Evolutionary conservation across 2,329 filamentous ascomycete species (phyloP), one percentile per base, ranked within the genome.

Genomic region (Cryphonectria japonica): DNA sequence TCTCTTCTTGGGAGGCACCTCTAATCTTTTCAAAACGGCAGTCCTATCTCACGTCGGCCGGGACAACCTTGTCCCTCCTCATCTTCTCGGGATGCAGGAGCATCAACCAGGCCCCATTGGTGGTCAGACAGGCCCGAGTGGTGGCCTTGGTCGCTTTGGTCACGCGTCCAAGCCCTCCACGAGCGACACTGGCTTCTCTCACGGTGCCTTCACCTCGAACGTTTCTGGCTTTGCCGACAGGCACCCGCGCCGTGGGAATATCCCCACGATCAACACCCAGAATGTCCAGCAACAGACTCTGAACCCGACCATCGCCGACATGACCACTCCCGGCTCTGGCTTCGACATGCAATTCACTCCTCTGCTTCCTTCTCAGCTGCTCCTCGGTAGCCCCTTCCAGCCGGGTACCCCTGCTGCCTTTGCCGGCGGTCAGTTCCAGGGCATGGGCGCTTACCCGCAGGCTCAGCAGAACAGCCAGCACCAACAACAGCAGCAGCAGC

Each of bases 261-360:
- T 98, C 78, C 94, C 95, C 74, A 91, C 92, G 74, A 97, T 98
- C 84, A 98, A 98, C 82, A 98, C 96, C 32, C 91, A 92, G 78
- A 85, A 89, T 74, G 87, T 92, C 81, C 81, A 77, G 75, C 85
- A 81, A 70, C 81, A 81, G 73, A 72, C 60, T 29, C 54, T 71
- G 29, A 75, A 78, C 69, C 86, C 88, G 77, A 89, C 86, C 79
- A 85, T 83, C 72, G 88, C 87, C 77, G 94, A 97, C 75, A 89
- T 97, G 89, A 87, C 92, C 75, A 95, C 93, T 34, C 95, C 96
- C 22, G 94, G 93, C 60, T 95, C 94, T 67, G 94, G 89, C 60
- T 97, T 94, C 79, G 96, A 98, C 79, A 98, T 98, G 95, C 96
- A 98, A 83, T 98, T 98, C 82, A 98, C 96, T 14, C 95, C 96